Conservation (phyloP, 1,139 yeast genomes). For the Candida glucosophila region DNA sequence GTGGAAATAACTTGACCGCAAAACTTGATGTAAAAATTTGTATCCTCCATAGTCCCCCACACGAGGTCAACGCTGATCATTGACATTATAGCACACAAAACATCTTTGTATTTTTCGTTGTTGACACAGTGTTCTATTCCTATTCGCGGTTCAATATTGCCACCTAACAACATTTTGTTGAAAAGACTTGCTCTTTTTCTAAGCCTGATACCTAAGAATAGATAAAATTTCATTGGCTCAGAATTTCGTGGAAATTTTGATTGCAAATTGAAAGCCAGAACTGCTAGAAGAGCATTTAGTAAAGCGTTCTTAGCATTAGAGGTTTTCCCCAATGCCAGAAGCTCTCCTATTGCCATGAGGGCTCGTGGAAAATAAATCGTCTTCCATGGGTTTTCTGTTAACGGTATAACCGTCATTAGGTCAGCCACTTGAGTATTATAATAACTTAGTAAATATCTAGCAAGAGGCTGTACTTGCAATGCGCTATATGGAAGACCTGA, state of each 20-base stretch:
- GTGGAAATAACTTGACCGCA: constrained; percentile 69
- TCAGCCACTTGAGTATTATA: constrained; percentile 79
- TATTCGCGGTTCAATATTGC: constrained; percentile 22
- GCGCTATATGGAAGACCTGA: constrained; percentile 57
- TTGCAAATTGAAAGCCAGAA: constrained; percentile 73
- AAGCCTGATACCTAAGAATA: constrained; percentile 63
- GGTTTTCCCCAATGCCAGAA: constrained; percentile 66
- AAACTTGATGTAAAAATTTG: constrained; percentile 64
- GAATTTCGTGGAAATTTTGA: constrained; percentile 57
- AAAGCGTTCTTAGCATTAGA: constrained; percentile 72
- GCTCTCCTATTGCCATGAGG: constrained; percentile 70
- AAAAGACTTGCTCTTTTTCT: constrained; percentile 69
- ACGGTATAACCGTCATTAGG: constrained; percentile 78
- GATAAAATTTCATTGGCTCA: constrained; percentile 59
- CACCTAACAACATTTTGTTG: constrained; percentile 40
- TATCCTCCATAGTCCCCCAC: constrained; percentile 88
- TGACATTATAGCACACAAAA: constrained; percentile 72
- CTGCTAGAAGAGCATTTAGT: constrained; percentile 73
- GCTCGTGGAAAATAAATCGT: constrained; percentile 80
- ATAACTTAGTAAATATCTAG: constrained; percentile 62
- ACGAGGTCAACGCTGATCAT: constrained; percentile 86
- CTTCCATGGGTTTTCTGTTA: constrained; percentile 82
- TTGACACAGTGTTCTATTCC: constrained; percentile 46
- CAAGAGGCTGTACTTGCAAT: constrained; percentile 54
- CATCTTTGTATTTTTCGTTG: constrained; percentile 74